Percentiles rank a stretch among this genome's conserved stretches.
Evolutionary conservation across 2,329 filamentous ascomycete genomes (phyloP).

Genomic region (Blumeriella jaapii): DNA sequence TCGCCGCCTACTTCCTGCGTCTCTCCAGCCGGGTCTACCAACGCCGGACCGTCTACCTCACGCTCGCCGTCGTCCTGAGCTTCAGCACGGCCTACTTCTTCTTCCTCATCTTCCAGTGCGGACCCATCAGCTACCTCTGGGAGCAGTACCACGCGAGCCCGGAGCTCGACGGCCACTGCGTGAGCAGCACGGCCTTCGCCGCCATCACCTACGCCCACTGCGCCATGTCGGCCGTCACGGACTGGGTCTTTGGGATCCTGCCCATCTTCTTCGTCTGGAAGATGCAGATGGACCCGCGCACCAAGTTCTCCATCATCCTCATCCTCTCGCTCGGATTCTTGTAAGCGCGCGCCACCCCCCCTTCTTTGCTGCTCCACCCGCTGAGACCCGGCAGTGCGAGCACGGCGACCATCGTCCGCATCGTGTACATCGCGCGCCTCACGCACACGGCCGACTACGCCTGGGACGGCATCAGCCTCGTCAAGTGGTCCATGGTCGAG

Average conservation of each 20-base stretch:
- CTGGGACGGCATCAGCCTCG: slow-evolving; percentile 32
- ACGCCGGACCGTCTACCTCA: slow-evolving; percentile 16
- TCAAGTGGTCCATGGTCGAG: slow-evolving; percentile 35
- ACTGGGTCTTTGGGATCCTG: slow-evolving; percentile 24
- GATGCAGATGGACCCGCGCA: slow-evolving; percentile 23
- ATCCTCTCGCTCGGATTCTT: slow-evolving; percentile 29
- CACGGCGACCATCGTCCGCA: slow-evolving; percentile 32
- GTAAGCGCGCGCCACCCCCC: slow-evolving; percentile 23
- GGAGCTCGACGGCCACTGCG: slow-evolving; percentile 23
- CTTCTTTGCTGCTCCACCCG: neutral
- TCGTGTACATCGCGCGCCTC: slow-evolving; percentile 32
- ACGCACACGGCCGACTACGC: slow-evolving; percentile 29
- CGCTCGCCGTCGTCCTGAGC: slow-evolving; percentile 14
- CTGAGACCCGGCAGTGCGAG: slow-evolving; percentile 26
- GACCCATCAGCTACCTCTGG: slow-evolving; percentile 29
- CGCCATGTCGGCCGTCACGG: slow-evolving; percentile 21
- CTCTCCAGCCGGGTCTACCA: slow-evolving; percentile 22
- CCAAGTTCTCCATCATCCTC: slow-evolving; percentile 27
- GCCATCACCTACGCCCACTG: slow-evolving; percentile 23
- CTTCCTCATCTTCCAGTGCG: slow-evolving; percentile 24
- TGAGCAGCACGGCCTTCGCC: slow-evolving; percentile 18
- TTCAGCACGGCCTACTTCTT: slow-evolving; percentile 24
- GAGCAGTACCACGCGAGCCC: slow-evolving; percentile 23
- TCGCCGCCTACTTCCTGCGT: slow-evolving; percentile 23
- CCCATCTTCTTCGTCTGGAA: slow-evolving; percentile 24